A percentile compares a stretch with the other conserved stretches of the same genome.
Conservation (phyloP, 179 eudicot species). For the Patellifolia procumbens region DNA sequence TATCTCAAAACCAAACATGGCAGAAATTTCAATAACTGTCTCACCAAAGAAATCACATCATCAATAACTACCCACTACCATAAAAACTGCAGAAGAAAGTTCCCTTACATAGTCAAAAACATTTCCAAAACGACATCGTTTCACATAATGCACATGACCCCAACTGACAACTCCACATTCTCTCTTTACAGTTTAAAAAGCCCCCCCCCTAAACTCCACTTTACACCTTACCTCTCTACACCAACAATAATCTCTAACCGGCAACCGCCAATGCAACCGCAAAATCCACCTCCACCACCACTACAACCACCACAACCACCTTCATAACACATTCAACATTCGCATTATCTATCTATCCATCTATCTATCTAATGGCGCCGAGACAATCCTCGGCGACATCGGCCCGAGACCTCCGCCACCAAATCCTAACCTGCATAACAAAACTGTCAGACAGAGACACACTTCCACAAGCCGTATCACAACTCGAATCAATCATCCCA, state of each 20-base stretch:
- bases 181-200: conserved; percentile 26
- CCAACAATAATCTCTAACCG: conserved; percentile 7
- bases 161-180: conserved; percentile 16
- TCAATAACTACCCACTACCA: conserved; percentile 19
- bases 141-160: not conserved
- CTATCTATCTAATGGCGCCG: conserved; percentile 24
- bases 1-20: not conserved
- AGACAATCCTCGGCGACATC: conserved; percentile 40
- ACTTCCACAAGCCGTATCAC: conserved; percentile 62
- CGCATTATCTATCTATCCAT: not conserved
- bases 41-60: conserved; percentile 8
- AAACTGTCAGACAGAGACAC: conserved; percentile 91
- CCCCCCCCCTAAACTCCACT: not conserved
- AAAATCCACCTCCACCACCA: conserved; percentile 16
- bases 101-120: not conserved
- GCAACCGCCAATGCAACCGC: conserved; percentile 37
- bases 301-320: conserved; percentile 11
- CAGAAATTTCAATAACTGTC: conserved; percentile 7
- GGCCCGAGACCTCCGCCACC: conserved; percentile 75
- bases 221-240: not conserved
- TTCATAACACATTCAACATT: not conserved
- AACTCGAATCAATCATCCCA: conserved; percentile 66
- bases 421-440: conserved; percentile 69
- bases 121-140: conserved; percentile 18
- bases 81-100: not conserved